These are phyloP conservation scores for Trametes pubescens DNA, from an alignment of 1,284 basidiomycete genomes.

Conservation along the genomic window DNA sequence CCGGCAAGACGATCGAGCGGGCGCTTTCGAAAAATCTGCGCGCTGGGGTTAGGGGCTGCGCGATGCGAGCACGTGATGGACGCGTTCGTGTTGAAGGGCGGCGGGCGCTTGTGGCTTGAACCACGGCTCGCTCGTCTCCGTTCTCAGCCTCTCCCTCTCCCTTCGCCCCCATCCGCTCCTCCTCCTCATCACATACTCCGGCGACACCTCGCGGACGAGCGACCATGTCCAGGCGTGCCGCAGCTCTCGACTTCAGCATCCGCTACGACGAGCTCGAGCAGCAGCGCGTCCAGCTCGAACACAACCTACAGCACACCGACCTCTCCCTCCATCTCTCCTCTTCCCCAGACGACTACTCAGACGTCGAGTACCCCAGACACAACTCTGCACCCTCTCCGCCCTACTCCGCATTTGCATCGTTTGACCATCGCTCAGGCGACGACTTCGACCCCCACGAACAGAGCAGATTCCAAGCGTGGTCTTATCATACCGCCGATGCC, in stretches of 20 bases:
- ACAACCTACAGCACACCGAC: conserved; percentile 75
- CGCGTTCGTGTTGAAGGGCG: conserved; percentile 37
- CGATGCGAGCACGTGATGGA: conserved; percentile 36
- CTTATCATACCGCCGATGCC: conserved; percentile 61
- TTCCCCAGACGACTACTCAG: conserved; percentile 51
- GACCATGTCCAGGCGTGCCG: conserved; percentile 37
- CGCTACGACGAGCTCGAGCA: conserved; percentile 75
- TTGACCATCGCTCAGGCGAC: conserved; percentile 64
- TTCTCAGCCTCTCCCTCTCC: conserved; percentile 15
- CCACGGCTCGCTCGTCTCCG: conserved; percentile 22
- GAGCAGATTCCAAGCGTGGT: conserved; percentile 67
- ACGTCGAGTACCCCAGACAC: conserved; percentile 75
- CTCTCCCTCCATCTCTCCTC: conserved; percentile 71
- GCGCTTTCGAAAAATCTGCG: conserved; percentile 20
- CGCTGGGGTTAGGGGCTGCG: conserved; percentile 21
- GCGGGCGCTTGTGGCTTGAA: conserved; percentile 26
- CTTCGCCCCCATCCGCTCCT: conserved; percentile 11
- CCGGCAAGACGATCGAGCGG: neutral
- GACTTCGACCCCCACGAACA: conserved; percentile 60
- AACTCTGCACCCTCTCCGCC: conserved; percentile 58
- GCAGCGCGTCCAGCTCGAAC: conserved; percentile 75
- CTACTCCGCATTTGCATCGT: conserved; percentile 64
- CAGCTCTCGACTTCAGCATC: conserved; percentile 54
- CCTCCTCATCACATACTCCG: conserved; percentile 33
- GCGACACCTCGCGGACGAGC: conserved; percentile 18